Percentiles rank a stretch among this genome's conserved stretches.
These are phyloP conservation scores for Paramicrosporidium saccamoebae DNA, from an alignment of 371 early-diverging fungal species.

Conservation along the genomic window DNA sequence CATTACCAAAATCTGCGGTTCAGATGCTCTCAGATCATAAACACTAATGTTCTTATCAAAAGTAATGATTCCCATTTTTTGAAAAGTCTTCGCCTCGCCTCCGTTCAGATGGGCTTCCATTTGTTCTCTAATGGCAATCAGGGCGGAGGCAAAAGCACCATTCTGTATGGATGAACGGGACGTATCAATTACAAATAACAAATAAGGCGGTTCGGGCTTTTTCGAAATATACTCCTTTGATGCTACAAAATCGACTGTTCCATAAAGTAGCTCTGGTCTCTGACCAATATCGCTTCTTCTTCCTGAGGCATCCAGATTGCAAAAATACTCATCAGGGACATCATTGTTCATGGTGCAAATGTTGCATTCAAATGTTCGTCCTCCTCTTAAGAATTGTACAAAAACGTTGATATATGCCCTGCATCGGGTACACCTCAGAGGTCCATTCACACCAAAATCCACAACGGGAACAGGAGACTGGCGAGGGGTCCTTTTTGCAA, in stretches of 20 bases:
- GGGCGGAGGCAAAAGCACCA: constrained; percentile 13
- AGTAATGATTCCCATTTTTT: too few relatives aligned
- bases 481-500: constrained; percentile 30
- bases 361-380: constrained; percentile 63
- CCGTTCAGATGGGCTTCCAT: too few relatives aligned
- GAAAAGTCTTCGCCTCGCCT: too few relatives aligned
- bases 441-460: constrained; percentile 63
- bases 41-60: constrained; percentile 1
- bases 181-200: constrained; percentile 74
- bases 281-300: constrained; percentile 40
- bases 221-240: constrained; percentile 21
- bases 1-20: constrained; percentile 80
- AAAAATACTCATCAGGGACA: constrained; percentile 55
- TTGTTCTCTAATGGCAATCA: too few relatives aligned
- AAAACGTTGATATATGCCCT: constrained; percentile 71
- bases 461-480: constrained; percentile 52
- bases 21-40: constrained; percentile 30
- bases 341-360: constrained; percentile 44
- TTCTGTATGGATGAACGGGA: constrained; percentile 40
- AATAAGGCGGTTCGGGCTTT: constrained; percentile 22
- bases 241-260: constrained; percentile 63
- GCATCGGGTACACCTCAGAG: constrained; percentile 66
- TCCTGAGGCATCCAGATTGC: constrained; percentile 65
- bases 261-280: constrained; percentile 62
- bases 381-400: constrained; percentile 51